phyloP scores from a whole-genome alignment of 2,329 filamentous ascomycete species.

The Tolypocladium ophioglossoides region DNA sequence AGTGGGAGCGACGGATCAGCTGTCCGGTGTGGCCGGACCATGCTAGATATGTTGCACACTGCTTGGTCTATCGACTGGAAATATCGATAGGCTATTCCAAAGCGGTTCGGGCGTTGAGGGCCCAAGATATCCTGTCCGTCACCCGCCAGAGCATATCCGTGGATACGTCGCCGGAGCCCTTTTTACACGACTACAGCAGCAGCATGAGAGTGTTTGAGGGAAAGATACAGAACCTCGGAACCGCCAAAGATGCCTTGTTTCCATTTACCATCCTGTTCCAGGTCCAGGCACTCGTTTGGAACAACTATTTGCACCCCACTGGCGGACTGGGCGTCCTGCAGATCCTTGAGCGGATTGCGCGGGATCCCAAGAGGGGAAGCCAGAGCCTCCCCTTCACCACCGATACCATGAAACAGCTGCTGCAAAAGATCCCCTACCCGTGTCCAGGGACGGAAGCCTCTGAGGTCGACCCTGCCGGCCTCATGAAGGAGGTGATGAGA shows the following conservation, averaged over 20 bases:
- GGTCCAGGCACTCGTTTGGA: constrained; percentile 50
- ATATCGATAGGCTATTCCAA: background rate
- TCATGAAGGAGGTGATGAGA: constrained; percentile 28
- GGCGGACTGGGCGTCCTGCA: constrained; percentile 36
- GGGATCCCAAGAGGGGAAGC: constrained; percentile 10
- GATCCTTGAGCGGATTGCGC: constrained; percentile 24
- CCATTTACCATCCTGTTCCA: constrained; percentile 50
- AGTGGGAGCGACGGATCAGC: constrained; percentile 18
- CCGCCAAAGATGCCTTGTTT: constrained; percentile 15
- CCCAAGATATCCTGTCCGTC: constrained; percentile 12
- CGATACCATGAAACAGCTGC: constrained; percentile 42
- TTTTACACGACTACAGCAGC: constrained; percentile 9
- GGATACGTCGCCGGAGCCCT: background rate
- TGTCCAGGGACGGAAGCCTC: constrained; percentile 36
- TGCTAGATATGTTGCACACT: constrained; percentile 24
- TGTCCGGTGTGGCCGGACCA: constrained; percentile 19
- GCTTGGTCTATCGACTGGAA: constrained; percentile 30
- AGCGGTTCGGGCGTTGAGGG: constrained; percentile 10
- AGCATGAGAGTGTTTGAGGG: constrained; percentile 22
- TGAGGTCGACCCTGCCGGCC: constrained; percentile 24
- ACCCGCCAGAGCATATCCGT: constrained; percentile 13
- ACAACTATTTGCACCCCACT: constrained; percentile 49
- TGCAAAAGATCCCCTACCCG: constrained; percentile 41
- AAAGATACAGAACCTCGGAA: constrained; percentile 13
- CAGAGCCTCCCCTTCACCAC: constrained; percentile 32